A percentile compares a stretch with the other conserved stretches of the same genome.
Conservation (phyloP, 345 rosid genomes). For the Brassica rapa region DNA sequence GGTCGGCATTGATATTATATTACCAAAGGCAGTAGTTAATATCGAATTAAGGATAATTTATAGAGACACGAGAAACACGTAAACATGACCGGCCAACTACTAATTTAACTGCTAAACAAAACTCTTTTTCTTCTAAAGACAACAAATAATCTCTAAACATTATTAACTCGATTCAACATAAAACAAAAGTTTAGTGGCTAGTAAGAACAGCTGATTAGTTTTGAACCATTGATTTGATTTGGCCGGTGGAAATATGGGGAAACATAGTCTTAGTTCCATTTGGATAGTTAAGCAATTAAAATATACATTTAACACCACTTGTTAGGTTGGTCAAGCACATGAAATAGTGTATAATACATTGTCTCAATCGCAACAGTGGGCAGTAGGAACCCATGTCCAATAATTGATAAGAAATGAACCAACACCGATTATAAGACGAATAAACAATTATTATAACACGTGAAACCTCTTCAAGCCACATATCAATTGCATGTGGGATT, state of each 20-base stretch:
- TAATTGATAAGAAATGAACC: conserved; percentile 32
- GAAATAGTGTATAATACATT: conserved; percentile 1
- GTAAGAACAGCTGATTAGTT: background rate
- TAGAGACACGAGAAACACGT: conserved; percentile 9
- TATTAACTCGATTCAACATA: background rate
- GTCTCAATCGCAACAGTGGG: conserved; percentile 28
- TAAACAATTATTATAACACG: conserved; percentile 28
- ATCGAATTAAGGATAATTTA: background rate
- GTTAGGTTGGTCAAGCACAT: conserved; percentile 28
- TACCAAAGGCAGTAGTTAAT: background rate
- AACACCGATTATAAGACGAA: conserved; percentile 1
- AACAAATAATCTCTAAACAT: background rate
- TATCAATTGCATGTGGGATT: conserved; percentile 18
- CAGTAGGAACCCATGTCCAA: conserved; percentile 11
- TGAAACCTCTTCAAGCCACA: conserved; percentile 32
- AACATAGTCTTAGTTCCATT: background rate
- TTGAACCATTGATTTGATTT: background rate
- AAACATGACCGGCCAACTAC: conserved; percentile 19
- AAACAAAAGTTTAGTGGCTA: background rate
- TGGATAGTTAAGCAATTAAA: background rate
- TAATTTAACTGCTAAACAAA: background rate
- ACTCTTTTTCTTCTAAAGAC: background rate
- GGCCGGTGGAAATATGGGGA: background rate
- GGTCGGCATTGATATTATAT: background rate
- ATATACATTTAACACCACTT: background rate